Evolutionary conservation across 1,284 basidiomycete species (phyloP).

Genomic region (Malassezia psittaci): DNA sequence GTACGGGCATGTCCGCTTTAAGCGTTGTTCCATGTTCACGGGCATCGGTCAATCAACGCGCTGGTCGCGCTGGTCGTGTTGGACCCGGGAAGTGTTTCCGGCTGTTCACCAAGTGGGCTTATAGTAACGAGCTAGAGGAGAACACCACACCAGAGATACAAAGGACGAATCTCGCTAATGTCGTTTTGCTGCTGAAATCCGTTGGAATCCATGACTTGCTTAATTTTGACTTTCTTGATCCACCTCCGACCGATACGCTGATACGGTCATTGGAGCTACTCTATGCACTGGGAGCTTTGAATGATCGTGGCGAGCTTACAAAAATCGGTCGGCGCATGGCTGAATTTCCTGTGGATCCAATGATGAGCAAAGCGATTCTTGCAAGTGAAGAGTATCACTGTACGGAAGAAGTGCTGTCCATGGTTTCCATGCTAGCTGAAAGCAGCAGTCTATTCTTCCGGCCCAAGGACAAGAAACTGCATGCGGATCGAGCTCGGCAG

Average conservation of each 20-base stretch:
- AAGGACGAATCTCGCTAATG: conserved; percentile 52
- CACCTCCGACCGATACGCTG: conserved; percentile 85
- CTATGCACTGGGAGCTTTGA: conserved; percentile 89
- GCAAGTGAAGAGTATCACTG: conserved; percentile 88
- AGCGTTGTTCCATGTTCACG: conserved; percentile 64
- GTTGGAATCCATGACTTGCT: conserved; percentile 59
- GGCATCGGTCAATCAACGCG: conserved; percentile 91
- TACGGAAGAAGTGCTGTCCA: conserved; percentile 92
- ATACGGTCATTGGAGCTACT: conserved; percentile 86
- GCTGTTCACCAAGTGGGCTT: conserved; percentile 59
- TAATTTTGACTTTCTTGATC: conserved; percentile 59
- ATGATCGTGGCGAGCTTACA: conserved; percentile 89
- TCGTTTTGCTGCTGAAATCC: conserved; percentile 57
- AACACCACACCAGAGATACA: conserved; percentile 58
- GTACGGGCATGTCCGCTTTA: conserved; percentile 43
- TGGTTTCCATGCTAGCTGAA: conserved; percentile 94
- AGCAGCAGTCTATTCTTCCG: conserved; percentile 88
- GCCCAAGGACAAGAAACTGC: conserved; percentile 57
- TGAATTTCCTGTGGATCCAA: conserved; percentile 96
- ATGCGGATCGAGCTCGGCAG: conserved; percentile 77
- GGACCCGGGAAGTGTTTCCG: conserved; percentile 98
- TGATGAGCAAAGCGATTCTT: conserved; percentile 91
- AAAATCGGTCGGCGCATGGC: conserved; percentile 94
- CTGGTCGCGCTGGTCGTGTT: conserved; percentile 90
- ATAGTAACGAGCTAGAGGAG: conserved; percentile 56